Conservation (phyloP, 352 stramenopile genomes). For the Globisporangium abappressorium region DNA sequence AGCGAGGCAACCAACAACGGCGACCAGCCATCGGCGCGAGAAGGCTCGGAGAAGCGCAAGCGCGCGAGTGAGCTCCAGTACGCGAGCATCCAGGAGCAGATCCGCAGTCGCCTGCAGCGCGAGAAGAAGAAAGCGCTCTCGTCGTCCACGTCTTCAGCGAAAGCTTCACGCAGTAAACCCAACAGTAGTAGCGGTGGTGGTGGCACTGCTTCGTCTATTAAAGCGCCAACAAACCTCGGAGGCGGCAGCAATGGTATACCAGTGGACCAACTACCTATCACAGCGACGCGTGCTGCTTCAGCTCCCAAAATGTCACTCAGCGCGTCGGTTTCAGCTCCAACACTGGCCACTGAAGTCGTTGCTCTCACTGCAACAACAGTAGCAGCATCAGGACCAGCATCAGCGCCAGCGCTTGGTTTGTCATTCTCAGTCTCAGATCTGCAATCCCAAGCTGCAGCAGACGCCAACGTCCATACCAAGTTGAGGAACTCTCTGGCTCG, state of each 20-base stretch:
- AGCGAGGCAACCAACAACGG: not conserved
- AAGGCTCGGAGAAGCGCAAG: slow-evolving; percentile 18
- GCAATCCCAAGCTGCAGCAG: not conserved
- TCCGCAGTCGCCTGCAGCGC: slow-evolving; percentile 15
- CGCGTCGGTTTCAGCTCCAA: slow-evolving; percentile 2
- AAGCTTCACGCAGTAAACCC: not conserved
- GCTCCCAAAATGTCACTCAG: not conserved
- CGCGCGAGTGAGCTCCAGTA: slow-evolving; percentile 16
- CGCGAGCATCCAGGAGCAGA: slow-evolving; percentile 22
- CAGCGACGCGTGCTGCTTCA: not conserved
- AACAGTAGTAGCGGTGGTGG: not conserved
- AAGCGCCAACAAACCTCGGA: too few relatives aligned
- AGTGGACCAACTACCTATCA: not conserved
- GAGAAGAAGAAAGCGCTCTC: slow-evolving; percentile 8
- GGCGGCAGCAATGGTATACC: not conserved
- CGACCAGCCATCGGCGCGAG: not conserved
- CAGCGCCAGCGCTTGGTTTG: not conserved
- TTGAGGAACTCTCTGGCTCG: not conserved
- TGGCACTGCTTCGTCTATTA: too few relatives aligned
- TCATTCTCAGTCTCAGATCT: not conserved
- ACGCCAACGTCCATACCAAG: not conserved
- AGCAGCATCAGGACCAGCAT: not conserved
- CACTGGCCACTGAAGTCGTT: not conserved
- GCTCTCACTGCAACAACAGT: not conserved
- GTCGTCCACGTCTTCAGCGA: not conserved